Conservation (phyloP, 306 rosid genomes). For the Bauhinia variegata region DNA sequence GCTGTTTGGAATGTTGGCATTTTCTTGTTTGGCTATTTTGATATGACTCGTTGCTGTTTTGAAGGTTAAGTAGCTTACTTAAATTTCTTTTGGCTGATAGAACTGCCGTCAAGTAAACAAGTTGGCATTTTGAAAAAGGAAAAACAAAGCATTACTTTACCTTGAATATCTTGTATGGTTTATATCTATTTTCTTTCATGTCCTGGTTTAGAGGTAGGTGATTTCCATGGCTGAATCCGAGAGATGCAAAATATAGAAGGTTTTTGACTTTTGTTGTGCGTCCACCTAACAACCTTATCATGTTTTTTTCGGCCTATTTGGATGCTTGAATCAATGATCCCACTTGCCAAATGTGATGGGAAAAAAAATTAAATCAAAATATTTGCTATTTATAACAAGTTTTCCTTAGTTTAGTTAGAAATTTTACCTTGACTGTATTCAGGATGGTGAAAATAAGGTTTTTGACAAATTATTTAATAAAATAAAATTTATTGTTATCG, state of each 20-base stretch:
- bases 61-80: neutral
- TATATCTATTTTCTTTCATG: neutral
- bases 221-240: slow-evolving; percentile 1
- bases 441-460: too few species aligned
- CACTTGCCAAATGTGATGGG: too few species aligned
- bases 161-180: neutral
- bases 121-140: neutral
- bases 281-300: neutral
- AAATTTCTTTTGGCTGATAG: neutral
- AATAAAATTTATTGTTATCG: too few species aligned
- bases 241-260: neutral
- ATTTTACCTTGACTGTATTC: too few species aligned
- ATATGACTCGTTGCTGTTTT: neutral
- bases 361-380: too few species aligned
- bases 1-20: neutral
- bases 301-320: too few species aligned
- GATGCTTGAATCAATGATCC: too few species aligned
- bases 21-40: slow-evolving; percentile 6
- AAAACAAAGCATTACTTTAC: neutral
- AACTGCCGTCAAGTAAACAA: neutral
- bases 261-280: neutral
- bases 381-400: too few species aligned
- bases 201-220: neutral
- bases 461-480: too few species aligned
- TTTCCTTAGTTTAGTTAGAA: too few species aligned